Percentiles rank a stretch among this genome's conserved stretches.
Evolutionary conservation across 805 yeast species (phyloP).

Genomic region (Metschnikowia dekortorum): DNA sequence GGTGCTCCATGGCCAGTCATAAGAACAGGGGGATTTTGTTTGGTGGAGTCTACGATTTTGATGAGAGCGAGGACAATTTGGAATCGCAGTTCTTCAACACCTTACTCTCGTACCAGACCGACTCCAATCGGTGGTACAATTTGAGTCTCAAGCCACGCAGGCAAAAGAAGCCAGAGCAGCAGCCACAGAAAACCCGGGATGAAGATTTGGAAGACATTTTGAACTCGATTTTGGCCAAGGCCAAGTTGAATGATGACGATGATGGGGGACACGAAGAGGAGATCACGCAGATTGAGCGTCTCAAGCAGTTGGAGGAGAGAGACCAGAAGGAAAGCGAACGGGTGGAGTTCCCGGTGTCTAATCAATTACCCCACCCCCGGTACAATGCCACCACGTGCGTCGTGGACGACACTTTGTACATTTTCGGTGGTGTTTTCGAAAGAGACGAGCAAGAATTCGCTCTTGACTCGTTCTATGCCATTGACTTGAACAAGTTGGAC

Average conservation of each 20-base stretch:
- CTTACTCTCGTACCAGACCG: slow-evolving; percentile 76
- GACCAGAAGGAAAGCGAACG: slow-evolving; percentile 38
- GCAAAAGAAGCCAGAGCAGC: slow-evolving; percentile 39
- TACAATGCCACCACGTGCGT: slow-evolving; percentile 85
- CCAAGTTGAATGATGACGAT: slow-evolving; percentile 61
- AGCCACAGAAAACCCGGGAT: slow-evolving; percentile 56
- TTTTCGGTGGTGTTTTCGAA: slow-evolving; percentile 91
- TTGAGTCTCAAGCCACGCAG: slow-evolving; percentile 59
- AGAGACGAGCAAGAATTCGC: slow-evolving; percentile 79
- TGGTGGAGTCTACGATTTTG: slow-evolving; percentile 94
- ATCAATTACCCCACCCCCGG: slow-evolving; percentile 77
- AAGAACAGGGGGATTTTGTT: slow-evolving; percentile 88
- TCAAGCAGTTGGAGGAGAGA: slow-evolving; percentile 34
- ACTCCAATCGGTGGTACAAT: slow-evolving; percentile 84
- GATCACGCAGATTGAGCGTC: slow-evolving; percentile 31
- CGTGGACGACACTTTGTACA: slow-evolving; percentile 74
- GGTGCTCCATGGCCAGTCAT: slow-evolving; percentile 84
- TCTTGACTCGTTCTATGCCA: slow-evolving; percentile 78
- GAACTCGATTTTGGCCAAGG: slow-evolving; percentile 67
- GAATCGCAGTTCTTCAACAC: slow-evolving; percentile 82
- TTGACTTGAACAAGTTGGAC: slow-evolving; percentile 82
- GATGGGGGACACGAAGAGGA: slow-evolving; percentile 35
- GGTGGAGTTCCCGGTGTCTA: slow-evolving; percentile 53
- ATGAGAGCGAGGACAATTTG: slow-evolving; percentile 89
- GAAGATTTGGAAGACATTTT: slow-evolving; percentile 79